Conservation (phyloP, 768 basidiomycete species). For the Kockovaella imperatae region DNA sequence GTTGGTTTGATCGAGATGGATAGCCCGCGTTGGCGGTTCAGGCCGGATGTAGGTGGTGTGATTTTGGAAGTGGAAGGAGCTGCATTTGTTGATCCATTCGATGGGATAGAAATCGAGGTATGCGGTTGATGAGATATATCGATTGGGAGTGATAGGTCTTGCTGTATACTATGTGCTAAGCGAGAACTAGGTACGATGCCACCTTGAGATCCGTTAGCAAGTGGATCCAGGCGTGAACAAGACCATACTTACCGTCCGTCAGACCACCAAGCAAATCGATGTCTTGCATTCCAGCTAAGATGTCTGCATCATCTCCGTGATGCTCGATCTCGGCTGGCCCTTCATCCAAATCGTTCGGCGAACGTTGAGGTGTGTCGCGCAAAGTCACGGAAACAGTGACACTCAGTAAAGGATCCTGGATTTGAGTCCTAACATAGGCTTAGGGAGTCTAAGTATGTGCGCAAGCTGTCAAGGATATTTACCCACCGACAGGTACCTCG, state of each 20-base stretch:
- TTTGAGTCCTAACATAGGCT: conserved; percentile 68
- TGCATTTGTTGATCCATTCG: too few species aligned
- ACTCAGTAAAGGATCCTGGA: conserved; percentile 68
- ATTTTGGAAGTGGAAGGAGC: conserved; percentile 51
- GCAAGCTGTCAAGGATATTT: not conserved
- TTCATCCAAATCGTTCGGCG: not conserved
- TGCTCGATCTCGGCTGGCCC: conserved; percentile 47
- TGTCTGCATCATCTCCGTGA: conserved; percentile 31
- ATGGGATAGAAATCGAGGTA: too few species aligned
- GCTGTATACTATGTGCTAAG: conserved; percentile 61
- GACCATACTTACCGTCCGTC: conserved; percentile 51
- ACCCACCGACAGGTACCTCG: conserved; percentile 69
- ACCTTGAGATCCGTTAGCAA: conserved; percentile 6
- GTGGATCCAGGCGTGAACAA: not conserved
- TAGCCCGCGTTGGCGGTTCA: conserved; percentile 16
- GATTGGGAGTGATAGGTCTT: conserved; percentile 59
- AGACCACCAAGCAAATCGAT: conserved; percentile 56
- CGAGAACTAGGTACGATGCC: conserved; percentile 58
- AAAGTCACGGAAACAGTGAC: conserved; percentile 78
- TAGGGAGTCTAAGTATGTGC: not conserved
- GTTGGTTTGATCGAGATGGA: conserved; percentile 11
- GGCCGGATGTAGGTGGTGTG: conserved; percentile 46
- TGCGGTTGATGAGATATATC: too few species aligned
- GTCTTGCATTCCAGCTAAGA: conserved; percentile 56
- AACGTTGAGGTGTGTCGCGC: conserved; percentile 51